Evolutionary conservation across 192 early-diverging fungal genomes (phyloP), one percentile per base, ranked within the genome.

Genomic region (Backusella circina): DNA sequence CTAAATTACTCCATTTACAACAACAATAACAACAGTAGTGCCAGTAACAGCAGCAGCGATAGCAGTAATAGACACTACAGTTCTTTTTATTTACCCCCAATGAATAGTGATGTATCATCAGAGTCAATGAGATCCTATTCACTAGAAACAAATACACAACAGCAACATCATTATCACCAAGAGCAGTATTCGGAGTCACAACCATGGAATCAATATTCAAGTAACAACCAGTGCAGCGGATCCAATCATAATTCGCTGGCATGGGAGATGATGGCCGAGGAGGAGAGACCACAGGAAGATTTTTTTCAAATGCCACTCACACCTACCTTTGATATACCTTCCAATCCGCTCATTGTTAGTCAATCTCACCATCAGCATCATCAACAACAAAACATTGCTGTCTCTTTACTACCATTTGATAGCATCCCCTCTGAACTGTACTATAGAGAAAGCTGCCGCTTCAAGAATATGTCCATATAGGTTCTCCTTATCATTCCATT

Each of bases 151-250:
- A 69, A 23, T 21, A 4, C 35, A 35, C 54, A 18, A 54, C 51
- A 54, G n/a, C n/a, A n/a, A n/a, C n/a, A n/a, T n/a, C n/a, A n/a
- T n/a, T n/a, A n/a, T 8, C n/a, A 61, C 8, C 54, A 61, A 61
- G 54, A 61, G 8, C 54, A 61, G 26, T 61, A 61, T n/a, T 61
- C 54, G 54, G 54, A 61, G 23, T 61, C 54, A 44, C 69, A 70
- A 47, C 1, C 33, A 44, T 44, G 35, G 38, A 47, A 16, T 41
- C 26, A 70, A 8, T 68, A 68, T 68, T 21, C n/a, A 68, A 70
- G 5, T 30, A 21, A 70, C 5, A 39, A 26, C n/a, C 12, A 28
- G 15, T 70, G 69, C 39, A 28, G 28, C 6, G 39, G 23, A 18
- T 18, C 69, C 33, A 47, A 21, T 23, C 13, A 41, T 16, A 26